Evolutionary conservation across 1,284 basidiomycete genomes (phyloP), one percentile per base, ranked within the genome.

Genomic region (Ustilago lituana): DNA sequence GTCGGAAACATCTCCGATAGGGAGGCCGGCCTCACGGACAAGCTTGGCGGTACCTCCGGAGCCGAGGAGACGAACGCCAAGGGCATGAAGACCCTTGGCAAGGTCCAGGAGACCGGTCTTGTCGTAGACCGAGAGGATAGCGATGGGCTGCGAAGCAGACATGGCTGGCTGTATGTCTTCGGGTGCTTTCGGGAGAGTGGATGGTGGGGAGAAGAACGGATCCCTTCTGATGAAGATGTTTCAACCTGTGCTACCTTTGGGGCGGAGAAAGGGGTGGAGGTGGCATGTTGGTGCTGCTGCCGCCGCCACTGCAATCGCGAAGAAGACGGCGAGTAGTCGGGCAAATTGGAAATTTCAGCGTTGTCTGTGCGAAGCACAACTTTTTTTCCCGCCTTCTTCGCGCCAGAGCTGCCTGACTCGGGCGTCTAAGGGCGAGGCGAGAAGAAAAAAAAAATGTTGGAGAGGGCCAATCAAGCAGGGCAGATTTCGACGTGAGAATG

Each of bases 21-120:
- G 86, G 65, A 98, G 88, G 17, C 93, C 94, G 38, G 92, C 90
- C 62, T 97, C 94, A 80, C 96, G 89, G 83, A 99, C 95, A 83
- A 92, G 92, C 85, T 95, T 97, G 52, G 96, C 95, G 19, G 96
- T 99, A 58, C 96, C 95, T 66, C 96, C 96, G 39, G 93, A 95
- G 59, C 94, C 96, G 23, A 98, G 86, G 15, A 98, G 88, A 60
- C 89, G 89, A 80, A 98, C 90, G 33, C 94, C 94, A 50, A 89
- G 87, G 50, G 86, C 86, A 70, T 88, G 86, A 57, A 98, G 89
- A 26, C 89, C 91, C 78, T 89, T 87, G 35, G 96, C 96, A 53
- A 99, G 88, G 61, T 94, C 90, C 62, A 98, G 83, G 40, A 99
- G 88, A 79, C 89, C 89, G 38, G 91, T 88, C 85, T 99, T 99